Evolutionary conservation across 768 basidiomycete genomes (phyloP).

Genomic region (Phylloporus scabripes): DNA sequence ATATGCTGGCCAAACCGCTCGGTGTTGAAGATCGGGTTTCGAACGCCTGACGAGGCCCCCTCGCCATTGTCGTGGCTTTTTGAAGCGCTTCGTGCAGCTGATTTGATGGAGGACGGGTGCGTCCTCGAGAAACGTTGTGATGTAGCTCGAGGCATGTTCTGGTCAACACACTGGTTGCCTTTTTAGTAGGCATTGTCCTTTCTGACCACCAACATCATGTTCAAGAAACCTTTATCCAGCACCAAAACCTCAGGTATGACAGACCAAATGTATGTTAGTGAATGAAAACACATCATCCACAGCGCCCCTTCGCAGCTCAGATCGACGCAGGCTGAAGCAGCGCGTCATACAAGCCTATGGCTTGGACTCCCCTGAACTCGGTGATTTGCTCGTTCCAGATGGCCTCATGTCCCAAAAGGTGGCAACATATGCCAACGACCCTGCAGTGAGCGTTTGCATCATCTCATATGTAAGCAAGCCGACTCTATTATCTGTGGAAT

Average conservation of each 20-base stretch:
- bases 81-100: constrained; percentile 19
- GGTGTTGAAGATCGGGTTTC: constrained; percentile 93
- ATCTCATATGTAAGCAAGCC: background rate
- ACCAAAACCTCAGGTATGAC: constrained; percentile 57
- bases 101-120: constrained; percentile 58
- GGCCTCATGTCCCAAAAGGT: constrained; percentile 67
- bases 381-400: constrained; percentile 68
- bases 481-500: background rate
- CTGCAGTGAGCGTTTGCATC: constrained; percentile 42
- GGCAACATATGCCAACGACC: constrained; percentile 56
- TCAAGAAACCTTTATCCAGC: constrained; percentile 69
- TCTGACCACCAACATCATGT: constrained; percentile 41
- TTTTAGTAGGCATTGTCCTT: constrained; percentile 6
- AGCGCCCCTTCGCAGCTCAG: constrained; percentile 68
- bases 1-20: constrained; percentile 97
- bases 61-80: constrained; percentile 41
- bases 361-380: constrained; percentile 46
- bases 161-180: constrained; percentile 13
- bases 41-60: constrained; percentile 38
- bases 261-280: background rate
- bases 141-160: constrained; percentile 72
- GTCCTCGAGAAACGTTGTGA: constrained; percentile 65
- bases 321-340: constrained; percentile 66
- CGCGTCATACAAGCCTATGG: constrained; percentile 46
- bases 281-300: background rate